Evolutionary conservation across 2,329 filamentous ascomycete genomes (phyloP).

Genomic region (Annulohypoxylon truncatum): DNA sequence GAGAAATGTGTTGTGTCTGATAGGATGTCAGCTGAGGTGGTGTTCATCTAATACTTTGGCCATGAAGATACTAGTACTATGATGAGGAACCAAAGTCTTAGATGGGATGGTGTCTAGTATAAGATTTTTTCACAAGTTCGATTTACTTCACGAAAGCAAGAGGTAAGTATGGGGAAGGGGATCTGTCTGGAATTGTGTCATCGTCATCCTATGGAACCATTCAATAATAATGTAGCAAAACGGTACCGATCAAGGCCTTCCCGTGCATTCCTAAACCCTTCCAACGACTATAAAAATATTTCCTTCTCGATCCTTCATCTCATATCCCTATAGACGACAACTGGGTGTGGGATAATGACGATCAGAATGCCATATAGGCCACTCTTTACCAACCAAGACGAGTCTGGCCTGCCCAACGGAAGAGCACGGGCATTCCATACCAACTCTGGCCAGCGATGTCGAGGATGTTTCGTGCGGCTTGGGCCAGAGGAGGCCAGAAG

Average conservation of each 20-base stretch:
- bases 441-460: background rate
- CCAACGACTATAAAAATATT: background rate
- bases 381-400: background rate
- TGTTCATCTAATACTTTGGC: background rate
- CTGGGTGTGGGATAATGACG: background rate
- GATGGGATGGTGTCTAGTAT: background rate
- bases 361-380: no score
- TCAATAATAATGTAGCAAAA: background rate
- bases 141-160: background rate
- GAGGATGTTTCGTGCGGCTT: background rate
- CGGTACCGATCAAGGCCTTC: background rate
- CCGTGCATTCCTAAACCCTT: background rate
- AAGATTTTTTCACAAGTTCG: background rate
- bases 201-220: background rate
- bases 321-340: background rate
- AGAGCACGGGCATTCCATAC: background rate
- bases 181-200: background rate
- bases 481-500: background rate
- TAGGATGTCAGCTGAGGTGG: background rate
- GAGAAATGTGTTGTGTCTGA: background rate
- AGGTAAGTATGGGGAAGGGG: background rate
- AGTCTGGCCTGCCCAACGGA: background rate
- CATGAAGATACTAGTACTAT: background rate
- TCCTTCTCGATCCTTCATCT: background rate
- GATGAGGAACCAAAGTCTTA: background rate